phyloP scores from a whole-genome alignment of 768 basidiomycete species.

The Crepidotus variabilis region DNA sequence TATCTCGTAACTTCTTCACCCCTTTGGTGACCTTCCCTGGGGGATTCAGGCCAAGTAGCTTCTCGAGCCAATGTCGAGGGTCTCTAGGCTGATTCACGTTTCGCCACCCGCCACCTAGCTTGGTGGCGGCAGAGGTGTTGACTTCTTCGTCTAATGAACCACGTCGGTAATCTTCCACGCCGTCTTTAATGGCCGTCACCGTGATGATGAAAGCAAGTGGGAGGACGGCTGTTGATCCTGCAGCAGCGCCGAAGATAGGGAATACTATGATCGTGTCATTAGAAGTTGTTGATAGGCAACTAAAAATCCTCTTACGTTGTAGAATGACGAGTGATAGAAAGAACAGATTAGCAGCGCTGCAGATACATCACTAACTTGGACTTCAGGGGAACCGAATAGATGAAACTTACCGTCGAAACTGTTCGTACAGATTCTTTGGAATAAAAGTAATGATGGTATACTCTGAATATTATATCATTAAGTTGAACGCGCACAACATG shows the following conservation, averaged over 20 bases:
- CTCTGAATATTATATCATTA: constrained; percentile 40
- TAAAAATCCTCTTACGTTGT: constrained; percentile 48
- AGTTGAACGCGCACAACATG: constrained; percentile 1
- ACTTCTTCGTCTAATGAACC: constrained; percentile 86
- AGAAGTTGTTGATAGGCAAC: constrained; percentile 2
- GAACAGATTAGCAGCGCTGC: constrained; percentile 87
- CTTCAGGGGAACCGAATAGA: background rate
- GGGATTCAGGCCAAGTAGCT: constrained; percentile 60
- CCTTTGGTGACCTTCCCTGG: constrained; percentile 82
- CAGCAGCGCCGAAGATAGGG: constrained; percentile 85
- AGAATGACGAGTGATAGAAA: constrained; percentile 82
- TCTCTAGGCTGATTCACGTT: constrained; percentile 88
- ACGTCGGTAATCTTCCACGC: constrained; percentile 93
- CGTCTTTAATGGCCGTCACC: constrained; percentile 95
- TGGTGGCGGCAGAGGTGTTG: constrained; percentile 91
- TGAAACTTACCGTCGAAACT: constrained; percentile 74
- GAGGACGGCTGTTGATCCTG: constrained; percentile 76
- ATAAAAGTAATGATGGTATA: constrained; percentile 90
- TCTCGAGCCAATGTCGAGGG: constrained; percentile 71
- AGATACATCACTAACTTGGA: background rate
- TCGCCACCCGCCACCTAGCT: constrained; percentile 76
- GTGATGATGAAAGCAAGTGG: constrained; percentile 84
- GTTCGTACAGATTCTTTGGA: constrained; percentile 92
- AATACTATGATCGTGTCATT: constrained; percentile 51
- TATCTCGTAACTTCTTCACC: constrained; percentile 78